Base-by-base conservation (phyloP, 495 filamentous ascomycete genomes). In the Neurospora cerealis region DNA sequence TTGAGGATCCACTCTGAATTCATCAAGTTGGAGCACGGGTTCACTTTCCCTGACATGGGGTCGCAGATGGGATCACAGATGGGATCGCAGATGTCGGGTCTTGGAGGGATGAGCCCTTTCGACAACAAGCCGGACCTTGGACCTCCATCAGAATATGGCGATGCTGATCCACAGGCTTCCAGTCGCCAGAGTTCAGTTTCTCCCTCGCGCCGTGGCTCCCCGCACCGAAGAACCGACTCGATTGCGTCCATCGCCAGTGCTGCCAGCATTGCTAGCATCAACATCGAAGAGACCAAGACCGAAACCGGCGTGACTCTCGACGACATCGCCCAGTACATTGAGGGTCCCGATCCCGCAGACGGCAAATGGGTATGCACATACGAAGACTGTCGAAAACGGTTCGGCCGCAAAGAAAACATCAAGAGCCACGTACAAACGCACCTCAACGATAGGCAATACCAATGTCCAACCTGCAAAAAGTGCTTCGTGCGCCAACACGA, bases 371-470 rank as follows among this genome's bases (percentile, higher is more conserved):
- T 92, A 2, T 99, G 96, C 80, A 82, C 92, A 6, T 97, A 88
- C 77, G 89, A 91, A 4, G 89, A 89, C 15, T 99, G 96, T 84
- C 85, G 87, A 46, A 95, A 96, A 76, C 87, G 88, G 17, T 99
- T 98, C 79, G 93, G 93, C 15, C 88, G 96, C 69, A 96, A 97
- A 80, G 96, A 99, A 82, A 99, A 99, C 81, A 96, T 97, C 84
- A 96, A 95, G 78, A 95, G 94, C 10, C 96, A 99, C 80, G 93
- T 99, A 60, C 96, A 99, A 81, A 98, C 96, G 1, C 96, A 99
- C 79, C 90, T 99, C 72, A 95, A 95, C 75, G 96, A 98, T 76
- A 88, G 96, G 38, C 96, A 97, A 79, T 99, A 91, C 83, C 89
- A 90, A 78, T 99, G 96, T 80, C 91, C 93, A 70, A 88, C 91